Conservation (phyloP, 1,139 yeast species). For the Candida tetrigidarum region DNA sequence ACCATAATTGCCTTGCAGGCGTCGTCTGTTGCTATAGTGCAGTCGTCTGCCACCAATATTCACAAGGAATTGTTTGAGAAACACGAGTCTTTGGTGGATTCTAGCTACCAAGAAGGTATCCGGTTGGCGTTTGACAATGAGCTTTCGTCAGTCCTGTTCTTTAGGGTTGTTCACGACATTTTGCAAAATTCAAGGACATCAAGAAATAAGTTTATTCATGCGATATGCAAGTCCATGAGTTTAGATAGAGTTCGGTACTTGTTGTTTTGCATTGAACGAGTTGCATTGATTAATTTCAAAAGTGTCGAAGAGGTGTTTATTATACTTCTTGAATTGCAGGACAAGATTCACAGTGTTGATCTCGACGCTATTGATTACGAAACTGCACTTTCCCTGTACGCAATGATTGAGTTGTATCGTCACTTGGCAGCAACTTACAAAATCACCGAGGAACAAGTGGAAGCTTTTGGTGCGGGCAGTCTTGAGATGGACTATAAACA, state of each 20-base stretch:
- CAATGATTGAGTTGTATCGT: conserved; percentile 27
- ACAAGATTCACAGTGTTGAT: conserved; percentile 31
- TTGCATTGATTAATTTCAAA: conserved; percentile 40
- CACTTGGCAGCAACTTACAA: conserved; percentile 25
- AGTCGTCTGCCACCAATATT: conserved; percentile 52
- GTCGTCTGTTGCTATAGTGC: conserved; percentile 48
- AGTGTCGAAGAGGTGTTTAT: conserved; percentile 44
- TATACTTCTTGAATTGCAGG: conserved; percentile 21
- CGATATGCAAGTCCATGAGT: conserved; percentile 30
- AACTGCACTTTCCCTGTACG: conserved; percentile 7
- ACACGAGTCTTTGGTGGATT: conserved; percentile 71
- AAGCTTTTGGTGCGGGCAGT: conserved; percentile 11
- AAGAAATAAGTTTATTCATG: conserved; percentile 46
- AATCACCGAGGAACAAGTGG: conserved; percentile 22
- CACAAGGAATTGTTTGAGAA: conserved; percentile 62
- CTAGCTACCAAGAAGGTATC: conserved; percentile 69
- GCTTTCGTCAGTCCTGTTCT: conserved; percentile 25
- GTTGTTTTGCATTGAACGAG: conserved; percentile 12
- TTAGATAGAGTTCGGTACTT: conserved; percentile 16
- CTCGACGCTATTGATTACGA: conserved; percentile 32
- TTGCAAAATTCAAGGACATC: conserved; percentile 41
- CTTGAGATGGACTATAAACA: conserved; percentile 14
- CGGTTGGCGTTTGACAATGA: conserved; percentile 55
- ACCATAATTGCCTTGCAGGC: conserved; percentile 73
- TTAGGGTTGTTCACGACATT: conserved; percentile 42